Conservation (phyloP, 139 green algal species). For the Tetraselmis chui region DNA sequence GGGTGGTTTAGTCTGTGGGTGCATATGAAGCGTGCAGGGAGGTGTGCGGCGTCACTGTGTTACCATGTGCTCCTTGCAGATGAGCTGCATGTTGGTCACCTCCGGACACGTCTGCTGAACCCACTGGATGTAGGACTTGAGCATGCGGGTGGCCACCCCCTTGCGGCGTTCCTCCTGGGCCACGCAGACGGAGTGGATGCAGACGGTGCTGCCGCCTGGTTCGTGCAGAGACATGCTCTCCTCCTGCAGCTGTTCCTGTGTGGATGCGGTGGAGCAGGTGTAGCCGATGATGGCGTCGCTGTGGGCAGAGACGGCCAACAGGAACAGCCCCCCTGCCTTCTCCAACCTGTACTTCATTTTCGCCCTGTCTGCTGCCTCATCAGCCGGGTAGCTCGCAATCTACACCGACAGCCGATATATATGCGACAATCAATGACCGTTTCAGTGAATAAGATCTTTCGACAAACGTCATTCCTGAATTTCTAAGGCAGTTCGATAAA, state of each 20-base stretch:
- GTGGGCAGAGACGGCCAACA: not conserved
- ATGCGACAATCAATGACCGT: too few species aligned
- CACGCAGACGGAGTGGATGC: not conserved
- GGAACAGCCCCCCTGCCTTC: not conserved
- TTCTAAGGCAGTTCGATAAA: too few species aligned
- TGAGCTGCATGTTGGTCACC: not conserved
- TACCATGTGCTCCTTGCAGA: not conserved
- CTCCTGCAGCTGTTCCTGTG: not conserved
- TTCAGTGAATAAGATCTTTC: too few species aligned
- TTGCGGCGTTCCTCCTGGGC: not conserved
- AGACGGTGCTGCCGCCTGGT: not conserved
- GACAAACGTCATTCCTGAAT: too few species aligned
- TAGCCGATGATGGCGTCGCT: not conserved
- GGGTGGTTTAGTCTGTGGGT: too few species aligned
- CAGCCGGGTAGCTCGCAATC: not conserved
- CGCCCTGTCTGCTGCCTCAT: not conserved
- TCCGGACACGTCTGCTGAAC: not conserved
- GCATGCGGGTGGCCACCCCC: not conserved
- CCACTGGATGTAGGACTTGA: not conserved
- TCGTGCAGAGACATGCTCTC: not conserved
- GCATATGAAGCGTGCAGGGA: too few species aligned
- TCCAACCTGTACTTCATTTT: not conserved
- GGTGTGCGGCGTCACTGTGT: too few species aligned
- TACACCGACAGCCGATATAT: too few species aligned
- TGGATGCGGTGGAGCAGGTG: not conserved